phyloP scores from a whole-genome alignment of 495 filamentous ascomycete genomes.

The Clavariopsis aquatica region DNA sequence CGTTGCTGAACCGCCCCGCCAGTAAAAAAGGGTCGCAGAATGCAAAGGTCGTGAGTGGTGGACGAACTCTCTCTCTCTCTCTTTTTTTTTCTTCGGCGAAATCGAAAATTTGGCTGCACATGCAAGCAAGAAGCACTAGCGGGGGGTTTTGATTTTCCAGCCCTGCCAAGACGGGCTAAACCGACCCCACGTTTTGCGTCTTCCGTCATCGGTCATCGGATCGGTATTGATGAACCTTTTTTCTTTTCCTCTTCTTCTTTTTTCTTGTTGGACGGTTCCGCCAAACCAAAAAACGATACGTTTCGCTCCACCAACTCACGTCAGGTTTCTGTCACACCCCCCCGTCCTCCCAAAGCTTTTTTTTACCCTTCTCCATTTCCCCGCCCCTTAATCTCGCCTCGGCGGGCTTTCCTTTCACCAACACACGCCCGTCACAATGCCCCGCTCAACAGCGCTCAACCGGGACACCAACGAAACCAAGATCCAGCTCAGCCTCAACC shows the following conservation, averaged over 20 bases:
- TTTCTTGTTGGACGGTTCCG: no score
- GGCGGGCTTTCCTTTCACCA: no score
- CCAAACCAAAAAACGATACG: no score
- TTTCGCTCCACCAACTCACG: no score
- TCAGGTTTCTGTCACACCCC: no score
- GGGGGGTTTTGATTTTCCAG: slow-evolving; percentile 6
- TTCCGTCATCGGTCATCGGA: not conserved
- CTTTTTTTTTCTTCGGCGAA: no score
- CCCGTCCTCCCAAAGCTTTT: no score
- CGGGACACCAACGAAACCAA: slow-evolving; percentile 97
- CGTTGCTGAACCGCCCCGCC: not conserved
- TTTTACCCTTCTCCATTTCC: no score
- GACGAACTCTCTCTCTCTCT: no score
- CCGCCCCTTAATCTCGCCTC: not conserved
- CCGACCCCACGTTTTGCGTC: not conserved
- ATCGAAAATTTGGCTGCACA: not conserved
- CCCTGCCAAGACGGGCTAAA: slow-evolving; percentile 18
- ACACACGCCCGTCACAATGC: slow-evolving; percentile 11
- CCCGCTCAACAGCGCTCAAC: slow-evolving; percentile 70
- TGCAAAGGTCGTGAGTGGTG: not conserved
- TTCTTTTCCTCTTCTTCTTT: not conserved
- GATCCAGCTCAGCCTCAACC: slow-evolving; percentile 83
- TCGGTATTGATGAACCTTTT: not conserved
- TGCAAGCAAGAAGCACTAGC: not conserved
- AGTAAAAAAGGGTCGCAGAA: not conserved